Conservation (phyloP, 1,284 basidiomycete genomes). For the Fistulinella staudtii region DNA sequence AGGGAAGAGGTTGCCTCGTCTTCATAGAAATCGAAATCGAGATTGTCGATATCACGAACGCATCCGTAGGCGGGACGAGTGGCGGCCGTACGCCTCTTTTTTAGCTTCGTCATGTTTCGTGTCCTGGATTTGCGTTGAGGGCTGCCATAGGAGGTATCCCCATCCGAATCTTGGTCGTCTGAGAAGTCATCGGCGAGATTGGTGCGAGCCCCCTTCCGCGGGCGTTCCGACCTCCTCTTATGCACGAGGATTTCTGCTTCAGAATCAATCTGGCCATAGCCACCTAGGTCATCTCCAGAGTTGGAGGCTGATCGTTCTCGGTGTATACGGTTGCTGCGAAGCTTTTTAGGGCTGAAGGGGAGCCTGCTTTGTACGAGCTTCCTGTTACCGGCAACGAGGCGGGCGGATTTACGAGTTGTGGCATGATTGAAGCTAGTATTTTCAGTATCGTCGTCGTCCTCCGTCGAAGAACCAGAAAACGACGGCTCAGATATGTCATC, state of each 20-base stretch:
- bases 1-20: conserved; percentile 56
- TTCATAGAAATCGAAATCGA: conserved; percentile 54
- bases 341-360: conserved; percentile 64
- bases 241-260: conserved; percentile 27
- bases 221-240: conserved; percentile 38
- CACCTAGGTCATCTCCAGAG: conserved; percentile 37
- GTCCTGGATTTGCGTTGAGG: conserved; percentile 24
- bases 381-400: conserved; percentile 13
- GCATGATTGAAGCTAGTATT: conserved; percentile 26
- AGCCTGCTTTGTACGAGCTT: conserved; percentile 32
- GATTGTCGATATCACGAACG: conserved; percentile 54
- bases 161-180: conserved; percentile 30
- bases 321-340: conserved; percentile 34
- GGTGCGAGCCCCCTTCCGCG: conserved; percentile 34
- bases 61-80: conserved; percentile 63
- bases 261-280: conserved; percentile 36
- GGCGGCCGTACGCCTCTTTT: conserved; percentile 39
- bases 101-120: conserved; percentile 15
- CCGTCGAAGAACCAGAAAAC: conserved; percentile 18
- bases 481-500: conserved; percentile 7
- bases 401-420: conserved; percentile 26
- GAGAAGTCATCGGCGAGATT: conserved; percentile 34
- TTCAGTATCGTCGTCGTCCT: conserved; percentile 26
- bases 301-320: conserved; percentile 35
- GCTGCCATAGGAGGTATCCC: conserved; percentile 31